Percentiles rank a stretch among this genome's conserved stretches.
These are phyloP conservation scores for Craterostigma plantagineum DNA, from an alignment of 257 asterid species.

Conservation along the genomic window DNA sequence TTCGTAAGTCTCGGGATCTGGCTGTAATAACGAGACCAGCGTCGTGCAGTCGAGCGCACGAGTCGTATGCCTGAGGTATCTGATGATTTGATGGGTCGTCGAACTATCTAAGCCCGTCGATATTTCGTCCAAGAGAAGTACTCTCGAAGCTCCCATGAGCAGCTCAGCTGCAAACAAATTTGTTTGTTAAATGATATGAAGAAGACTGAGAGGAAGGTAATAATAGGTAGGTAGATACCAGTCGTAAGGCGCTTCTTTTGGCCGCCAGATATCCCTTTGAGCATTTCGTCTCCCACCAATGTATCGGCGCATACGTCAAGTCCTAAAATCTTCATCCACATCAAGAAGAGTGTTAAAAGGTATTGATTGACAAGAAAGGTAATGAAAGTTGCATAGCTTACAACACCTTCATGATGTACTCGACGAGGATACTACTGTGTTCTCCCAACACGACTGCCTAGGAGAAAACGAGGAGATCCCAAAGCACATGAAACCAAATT, in stretches of 20 bases:
- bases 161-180: constrained; percentile 55
- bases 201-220: constrained; percentile 10
- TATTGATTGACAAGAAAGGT: no score
- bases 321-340: constrained; percentile 44
- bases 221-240: constrained; percentile 22
- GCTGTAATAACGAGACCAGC: constrained; percentile 69
- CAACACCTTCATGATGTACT: constrained; percentile 62
- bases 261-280: constrained; percentile 92
- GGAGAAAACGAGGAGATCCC: constrained; percentile 24
- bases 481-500: constrained; percentile 8
- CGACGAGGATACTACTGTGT: constrained; percentile 55
- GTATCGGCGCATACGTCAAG: constrained; percentile 75
- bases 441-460: constrained; percentile 85
- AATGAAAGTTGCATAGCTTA: constrained; percentile 8
- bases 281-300: constrained; percentile 88
- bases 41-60: constrained; percentile 56
- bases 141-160: constrained; percentile 82
- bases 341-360: constrained; percentile 23
- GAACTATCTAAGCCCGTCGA: constrained; percentile 90
- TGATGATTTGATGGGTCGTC: constrained; percentile 69
- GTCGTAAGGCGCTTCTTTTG: constrained; percentile 83
- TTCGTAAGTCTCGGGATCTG: constrained; percentile 80
- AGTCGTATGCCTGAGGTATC: constrained; percentile 47
- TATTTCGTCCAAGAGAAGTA: constrained; percentile 79
- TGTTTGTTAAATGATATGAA: constrained; percentile 16